Conservation (phyloP, 2,329 filamentous ascomycete genomes). For the Chaetomium globosum region DNA sequence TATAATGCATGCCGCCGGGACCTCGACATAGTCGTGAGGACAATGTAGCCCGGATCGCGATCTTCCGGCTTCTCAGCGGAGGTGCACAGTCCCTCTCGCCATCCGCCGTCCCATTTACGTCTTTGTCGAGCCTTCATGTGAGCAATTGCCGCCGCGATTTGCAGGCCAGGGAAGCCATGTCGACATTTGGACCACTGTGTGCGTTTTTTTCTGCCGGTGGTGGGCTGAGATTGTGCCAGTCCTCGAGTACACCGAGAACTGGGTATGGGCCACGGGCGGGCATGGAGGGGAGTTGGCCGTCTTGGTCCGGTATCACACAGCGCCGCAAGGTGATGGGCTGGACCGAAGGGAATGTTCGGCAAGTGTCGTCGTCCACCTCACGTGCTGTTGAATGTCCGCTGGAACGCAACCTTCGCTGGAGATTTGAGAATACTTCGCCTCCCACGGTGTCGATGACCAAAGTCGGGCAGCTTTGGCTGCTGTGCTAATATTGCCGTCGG, state of each 20-base stretch:
- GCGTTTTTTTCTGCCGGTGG: conserved; percentile 4
- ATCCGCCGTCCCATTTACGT: conserved; percentile 18
- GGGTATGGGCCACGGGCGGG: background rate
- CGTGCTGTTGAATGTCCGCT: background rate
- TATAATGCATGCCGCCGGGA: conserved; percentile 8
- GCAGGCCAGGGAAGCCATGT: conserved; percentile 5
- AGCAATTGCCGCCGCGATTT: conserved; percentile 22
- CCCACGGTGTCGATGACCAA: background rate
- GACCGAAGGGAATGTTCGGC: background rate
- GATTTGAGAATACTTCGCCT: background rate
- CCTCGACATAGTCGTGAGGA: background rate
- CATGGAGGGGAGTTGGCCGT: background rate
- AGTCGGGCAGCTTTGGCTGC: conserved; percentile 15
- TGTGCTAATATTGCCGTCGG: background rate
- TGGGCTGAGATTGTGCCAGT: background rate
- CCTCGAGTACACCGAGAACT: background rate
- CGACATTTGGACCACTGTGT: conserved; percentile 14
- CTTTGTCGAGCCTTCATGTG: conserved; percentile 5
- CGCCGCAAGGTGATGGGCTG: background rate
- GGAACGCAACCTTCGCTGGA: background rate
- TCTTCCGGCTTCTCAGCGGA: background rate
- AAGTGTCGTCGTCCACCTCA: background rate
- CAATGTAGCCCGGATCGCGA: background rate
- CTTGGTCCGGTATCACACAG: background rate
- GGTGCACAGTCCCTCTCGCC: conserved; percentile 18